Base-by-base conservation (phyloP, 2,329 filamentous ascomycete genomes). In the Colletotrichum sp. region DNA sequence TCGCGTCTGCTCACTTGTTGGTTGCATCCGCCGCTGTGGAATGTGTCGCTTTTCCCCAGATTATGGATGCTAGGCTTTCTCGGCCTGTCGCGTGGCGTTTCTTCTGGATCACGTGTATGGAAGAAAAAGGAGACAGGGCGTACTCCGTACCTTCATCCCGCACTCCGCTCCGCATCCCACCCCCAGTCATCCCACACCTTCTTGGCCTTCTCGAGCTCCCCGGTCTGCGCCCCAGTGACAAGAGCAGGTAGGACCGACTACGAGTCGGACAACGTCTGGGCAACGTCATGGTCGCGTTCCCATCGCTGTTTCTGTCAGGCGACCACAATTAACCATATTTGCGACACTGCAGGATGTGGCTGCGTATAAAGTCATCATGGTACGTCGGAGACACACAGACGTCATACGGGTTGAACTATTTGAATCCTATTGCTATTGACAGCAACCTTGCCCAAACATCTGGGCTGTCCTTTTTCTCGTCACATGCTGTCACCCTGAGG, bases 351-450 rank as follows among this genome's bases (percentile, higher is more conserved):
- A 28, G 59, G 36, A 65, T 26, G 34, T 52, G 70, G 70, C 64
- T 73, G 70, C 64, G 70, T 73, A 76, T 76, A 76, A 73, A 73
- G 70, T 9, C 70, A 73, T 60, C 64, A 64, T 39, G 63, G 70
- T 76, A 34, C 69, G 21, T 32, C 18, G 16, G 2, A n/a, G 21
- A 59, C 28, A 52, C 13, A 34, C n/a, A 15, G 34, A 52, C 32
- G 34, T 59, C 57, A 72, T 49, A 16, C 12, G 18, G 24, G 15
- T 13, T 30, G n/a, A 30, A 34, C 18, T 16, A 32, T 18, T 13
- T n/a, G 18, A 18, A 15, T 44, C 15, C 26, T 8, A 24, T 32
- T 69, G 69, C 26, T 67, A 8, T 69, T 64, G 18, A 44, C 36
- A 13, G 36, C 36, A 6, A 16, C 15, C 39, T 28, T 36, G 12